Percentiles rank a stretch among this genome's conserved stretches.
These are phyloP conservation scores for Penicillium verrucosum DNA, from an alignment of 2,329 filamentous ascomycete genomes.

Conservation along the genomic window DNA sequence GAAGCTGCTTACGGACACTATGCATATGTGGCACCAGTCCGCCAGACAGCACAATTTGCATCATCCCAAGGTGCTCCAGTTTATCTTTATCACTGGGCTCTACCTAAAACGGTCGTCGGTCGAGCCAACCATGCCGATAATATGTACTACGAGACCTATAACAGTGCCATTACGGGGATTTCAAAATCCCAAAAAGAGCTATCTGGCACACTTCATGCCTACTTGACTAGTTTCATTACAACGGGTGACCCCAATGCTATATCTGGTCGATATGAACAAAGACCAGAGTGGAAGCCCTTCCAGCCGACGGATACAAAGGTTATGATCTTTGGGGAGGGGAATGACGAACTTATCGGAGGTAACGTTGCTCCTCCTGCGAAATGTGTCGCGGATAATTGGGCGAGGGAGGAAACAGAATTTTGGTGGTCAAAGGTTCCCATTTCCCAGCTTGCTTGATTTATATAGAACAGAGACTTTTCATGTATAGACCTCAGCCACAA, in stretches of 20 bases:
- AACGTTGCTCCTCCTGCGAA: constrained; percentile 39
- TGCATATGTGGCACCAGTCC: constrained; percentile 49
- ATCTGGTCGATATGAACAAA: constrained; percentile 24
- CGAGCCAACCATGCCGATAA: constrained; percentile 52
- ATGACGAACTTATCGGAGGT: constrained; percentile 50
- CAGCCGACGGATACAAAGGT: constrained; percentile 28
- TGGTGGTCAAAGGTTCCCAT: constrained; percentile 41
- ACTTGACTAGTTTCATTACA: constrained; percentile 50
- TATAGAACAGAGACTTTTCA: not conserved
- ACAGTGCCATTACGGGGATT: constrained; percentile 32
- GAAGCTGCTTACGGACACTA: constrained; percentile 51
- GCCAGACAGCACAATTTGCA: constrained; percentile 45
- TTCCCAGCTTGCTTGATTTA: constrained; percentile 22
- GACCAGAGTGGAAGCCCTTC: constrained; percentile 41
- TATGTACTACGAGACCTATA: constrained; percentile 48
- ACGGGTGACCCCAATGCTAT: constrained; percentile 46
- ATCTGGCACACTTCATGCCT: constrained; percentile 46
- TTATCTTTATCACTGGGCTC: constrained; percentile 55
- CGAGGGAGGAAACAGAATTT: constrained; percentile 46
- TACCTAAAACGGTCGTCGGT: constrained; percentile 43
- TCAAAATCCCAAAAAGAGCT: constrained; percentile 45
- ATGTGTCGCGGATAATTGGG: constrained; percentile 43
- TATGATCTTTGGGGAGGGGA: constrained; percentile 49
- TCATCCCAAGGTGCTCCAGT: constrained; percentile 39
- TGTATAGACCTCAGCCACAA: not conserved